Evolutionary conservation across 2,329 filamentous ascomycete genomes (phyloP).

Genomic region (Penicillium palitans): DNA sequence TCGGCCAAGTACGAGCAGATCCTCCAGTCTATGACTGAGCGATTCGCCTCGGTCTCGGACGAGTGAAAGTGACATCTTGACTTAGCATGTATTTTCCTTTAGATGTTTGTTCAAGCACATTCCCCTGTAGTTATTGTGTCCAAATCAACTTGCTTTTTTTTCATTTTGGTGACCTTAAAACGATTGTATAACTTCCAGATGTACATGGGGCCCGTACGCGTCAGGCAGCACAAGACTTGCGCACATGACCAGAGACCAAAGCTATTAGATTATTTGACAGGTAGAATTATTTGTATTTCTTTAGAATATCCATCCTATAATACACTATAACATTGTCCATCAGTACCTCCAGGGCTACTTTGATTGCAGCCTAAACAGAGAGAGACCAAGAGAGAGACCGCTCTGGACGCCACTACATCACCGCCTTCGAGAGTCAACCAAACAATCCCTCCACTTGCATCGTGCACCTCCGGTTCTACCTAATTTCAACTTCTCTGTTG

Average conservation of each 20-base stretch:
- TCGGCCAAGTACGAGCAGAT: conserved; percentile 94
- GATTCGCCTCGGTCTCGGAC: conserved; percentile 93
- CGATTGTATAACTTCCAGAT: background rate
- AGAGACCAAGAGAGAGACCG: background rate
- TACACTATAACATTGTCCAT: background rate
- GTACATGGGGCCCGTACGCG: conserved; percentile 1
- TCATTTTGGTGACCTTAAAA: background rate
- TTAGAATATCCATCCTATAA: background rate
- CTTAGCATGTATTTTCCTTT: conserved; percentile 26
- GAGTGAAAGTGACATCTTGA: conserved; percentile 61
- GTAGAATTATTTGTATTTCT: background rate
- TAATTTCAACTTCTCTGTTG: conserved; percentile 15
- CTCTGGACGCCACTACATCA: conserved; percentile 26
- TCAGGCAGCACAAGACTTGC: conserved; percentile 3
- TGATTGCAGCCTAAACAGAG: conserved; percentile 6
- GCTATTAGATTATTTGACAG: background rate
- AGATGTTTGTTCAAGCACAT: conserved; percentile 35
- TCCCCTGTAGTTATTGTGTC: conserved; percentile 38
- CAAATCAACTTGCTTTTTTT: conserved; percentile 16
- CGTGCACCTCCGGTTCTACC: conserved; percentile 6
- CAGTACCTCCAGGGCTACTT: background rate
- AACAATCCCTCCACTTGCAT: conserved; percentile 24
- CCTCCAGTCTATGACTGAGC: conserved; percentile 89
- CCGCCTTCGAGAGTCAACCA: conserved; percentile 27
- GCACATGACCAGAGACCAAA: background rate